phyloP scores from a whole-genome alignment of 176 grass and related monocot genomes.

The Tillandsia fasciculata region DNA sequence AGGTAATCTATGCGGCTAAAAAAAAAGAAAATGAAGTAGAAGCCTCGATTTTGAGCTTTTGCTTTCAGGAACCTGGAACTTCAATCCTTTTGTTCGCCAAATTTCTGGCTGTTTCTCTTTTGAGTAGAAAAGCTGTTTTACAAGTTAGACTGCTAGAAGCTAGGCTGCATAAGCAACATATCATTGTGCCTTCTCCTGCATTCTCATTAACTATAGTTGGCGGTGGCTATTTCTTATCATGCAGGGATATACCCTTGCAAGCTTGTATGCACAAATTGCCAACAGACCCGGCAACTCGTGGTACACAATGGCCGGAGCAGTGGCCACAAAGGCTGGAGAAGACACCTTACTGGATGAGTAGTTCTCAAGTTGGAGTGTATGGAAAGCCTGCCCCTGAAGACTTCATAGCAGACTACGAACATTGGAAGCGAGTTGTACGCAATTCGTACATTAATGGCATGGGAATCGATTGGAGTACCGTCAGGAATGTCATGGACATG shows the following conservation, averaged over 20 bases:
- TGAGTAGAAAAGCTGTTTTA: no score
- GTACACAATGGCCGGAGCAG: conserved; percentile 57
- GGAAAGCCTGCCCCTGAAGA: conserved; percentile 62
- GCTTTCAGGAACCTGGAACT: no score
- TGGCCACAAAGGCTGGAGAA: conserved; percentile 68
- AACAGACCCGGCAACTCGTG: conserved; percentile 26
- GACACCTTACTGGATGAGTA: conserved; percentile 65
- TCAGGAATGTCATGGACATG: conserved; percentile 95
- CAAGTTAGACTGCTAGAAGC: no score
- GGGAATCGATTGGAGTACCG: conserved; percentile 58
- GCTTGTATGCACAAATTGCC: conserved; percentile 69
- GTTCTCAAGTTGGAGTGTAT: conserved; percentile 57
- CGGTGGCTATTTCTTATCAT: conserved; percentile 10
- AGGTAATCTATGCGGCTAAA: no score
- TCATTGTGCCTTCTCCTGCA: not conserved
- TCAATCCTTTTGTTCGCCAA: no score
- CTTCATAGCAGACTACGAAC: conserved; percentile 64
- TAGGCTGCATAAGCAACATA: no score
- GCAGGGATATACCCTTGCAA: conserved; percentile 63
- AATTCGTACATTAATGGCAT: conserved; percentile 58
- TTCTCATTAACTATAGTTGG: conserved; percentile 11
- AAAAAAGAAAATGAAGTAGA: no score
- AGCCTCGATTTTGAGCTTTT: no score
- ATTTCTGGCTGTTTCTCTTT: no score
- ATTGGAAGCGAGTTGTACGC: conserved; percentile 53